phyloP scores from a whole-genome alignment of 352 stramenopile species.

The Phytophthora sojae region DNA sequence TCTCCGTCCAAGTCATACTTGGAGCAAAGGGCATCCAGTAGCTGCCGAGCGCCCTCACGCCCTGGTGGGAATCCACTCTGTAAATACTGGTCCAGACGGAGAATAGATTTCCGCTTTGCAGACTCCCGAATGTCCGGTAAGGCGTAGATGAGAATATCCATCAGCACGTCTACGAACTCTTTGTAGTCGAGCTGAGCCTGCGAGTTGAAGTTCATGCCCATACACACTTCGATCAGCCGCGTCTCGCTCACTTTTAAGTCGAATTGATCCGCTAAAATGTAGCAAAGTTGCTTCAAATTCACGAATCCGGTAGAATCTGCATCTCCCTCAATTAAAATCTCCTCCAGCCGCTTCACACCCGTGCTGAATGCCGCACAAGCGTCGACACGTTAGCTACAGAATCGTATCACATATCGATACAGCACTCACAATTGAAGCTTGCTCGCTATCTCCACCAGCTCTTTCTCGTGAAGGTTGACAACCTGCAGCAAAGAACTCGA shows the following conservation, averaged over 20 bases:
- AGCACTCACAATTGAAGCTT: constrained; percentile 58
- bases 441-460: constrained; percentile 56
- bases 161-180: constrained; percentile 57
- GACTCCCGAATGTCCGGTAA: constrained; percentile 29
- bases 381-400: neutral
- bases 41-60: constrained; percentile 13
- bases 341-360: constrained; percentile 57
- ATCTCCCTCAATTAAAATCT: constrained; percentile 40
- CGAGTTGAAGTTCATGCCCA: constrained; percentile 69
- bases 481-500: constrained; percentile 15
- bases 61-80: constrained; percentile 45
- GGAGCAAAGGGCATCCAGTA: constrained; percentile 50
- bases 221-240: constrained; percentile 60
- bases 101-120: constrained; percentile 26
- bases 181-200: constrained; percentile 60
- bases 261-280: constrained; percentile 47
- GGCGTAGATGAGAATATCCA: constrained; percentile 69
- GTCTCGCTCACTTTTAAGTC: constrained; percentile 42
- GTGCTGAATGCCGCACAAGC: constrained; percentile 16
- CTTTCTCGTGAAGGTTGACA: constrained; percentile 52
- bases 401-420: neutral
- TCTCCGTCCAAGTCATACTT: constrained; percentile 59
- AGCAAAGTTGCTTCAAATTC: constrained; percentile 58
- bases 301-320: constrained; percentile 47
- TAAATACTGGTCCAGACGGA: constrained; percentile 49